phyloP scores from a whole-genome alignment of 1,284 basidiomycete species.

The Bothia castanella region DNA sequence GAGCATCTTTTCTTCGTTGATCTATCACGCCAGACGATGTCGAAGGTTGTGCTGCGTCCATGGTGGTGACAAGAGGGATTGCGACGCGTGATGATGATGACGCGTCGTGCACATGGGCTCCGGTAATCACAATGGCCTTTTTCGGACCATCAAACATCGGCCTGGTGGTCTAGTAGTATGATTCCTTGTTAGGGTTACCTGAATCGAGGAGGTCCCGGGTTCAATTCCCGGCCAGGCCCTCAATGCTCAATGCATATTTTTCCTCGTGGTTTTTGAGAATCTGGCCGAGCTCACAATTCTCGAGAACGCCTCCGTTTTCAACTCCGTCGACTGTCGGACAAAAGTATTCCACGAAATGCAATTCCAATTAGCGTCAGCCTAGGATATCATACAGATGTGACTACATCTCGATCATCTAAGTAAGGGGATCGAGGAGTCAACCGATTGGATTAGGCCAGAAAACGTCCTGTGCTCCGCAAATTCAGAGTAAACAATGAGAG shows the following conservation, averaged over 20 bases:
- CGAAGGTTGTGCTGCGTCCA: slow-evolving; percentile 52
- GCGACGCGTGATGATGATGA: slow-evolving; percentile 16
- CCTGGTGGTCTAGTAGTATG: slow-evolving; percentile 54
- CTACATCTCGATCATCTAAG: background rate
- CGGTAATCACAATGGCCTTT: background rate
- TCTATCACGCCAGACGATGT: slow-evolving; percentile 56
- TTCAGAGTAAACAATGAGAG: background rate
- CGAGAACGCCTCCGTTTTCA: no score
- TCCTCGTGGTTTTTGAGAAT: background rate
- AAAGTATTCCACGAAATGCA: slow-evolving; percentile 26
- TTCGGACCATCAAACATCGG: slow-evolving; percentile 10
- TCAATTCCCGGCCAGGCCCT: slow-evolving; percentile 82
- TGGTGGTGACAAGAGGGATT: slow-evolving; percentile 28
- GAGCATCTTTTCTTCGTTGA: slow-evolving; percentile 59
- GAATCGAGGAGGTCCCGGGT: slow-evolving; percentile 76
- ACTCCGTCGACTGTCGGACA: background rate
- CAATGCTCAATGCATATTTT: slow-evolving; percentile 40
- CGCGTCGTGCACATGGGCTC: slow-evolving; percentile 25
- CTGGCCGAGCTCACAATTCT: no score
- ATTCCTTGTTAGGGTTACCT: slow-evolving; percentile 48
- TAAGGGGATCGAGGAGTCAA: background rate
- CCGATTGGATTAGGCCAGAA: background rate
- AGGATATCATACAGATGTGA: slow-evolving; percentile 17
- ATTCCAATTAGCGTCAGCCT: slow-evolving; percentile 18
- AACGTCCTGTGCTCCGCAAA: background rate